Base-by-base conservation (phyloP, 2,329 filamentous ascomycete species). In the Fusarium phyllophilum region DNA sequence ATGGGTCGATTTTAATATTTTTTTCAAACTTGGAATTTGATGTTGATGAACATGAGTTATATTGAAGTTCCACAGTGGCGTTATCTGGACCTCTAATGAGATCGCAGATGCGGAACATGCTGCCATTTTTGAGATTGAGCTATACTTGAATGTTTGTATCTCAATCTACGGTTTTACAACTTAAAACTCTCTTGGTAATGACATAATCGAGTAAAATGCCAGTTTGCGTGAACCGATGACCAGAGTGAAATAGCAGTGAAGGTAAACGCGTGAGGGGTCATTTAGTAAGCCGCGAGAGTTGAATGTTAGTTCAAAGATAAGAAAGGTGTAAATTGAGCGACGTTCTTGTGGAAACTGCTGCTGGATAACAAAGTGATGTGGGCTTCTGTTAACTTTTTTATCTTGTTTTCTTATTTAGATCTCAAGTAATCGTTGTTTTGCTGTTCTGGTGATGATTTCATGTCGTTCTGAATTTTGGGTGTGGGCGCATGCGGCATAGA, bases 231-330 rank as follows among this genome's bases (percentile, higher is more conserved):
- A 4, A 26, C 44, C 24, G 2, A 7, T 46, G 17, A 20, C 24
- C 26, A 3, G 26, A 29, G 18, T 3, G 45, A 29, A 48, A 9
- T 8, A 29, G 26, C 2, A 48, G 0, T 83, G 84, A 22, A 89
- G 96, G 90, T 86, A 94, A 80, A 95, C 92, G 0, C 85, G 91
- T 24, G 94, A 96, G 80, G 94, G 93, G 0, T 97, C 96, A 79
- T 83, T 96, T 82, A 87, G 93, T 78, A 97, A 96, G 85, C 94
- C 94, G n/a, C n/a, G n/a, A n/a, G n/a, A n/a, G n/a, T n/a, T n/a
- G n/a, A n/a, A n/a, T n/a, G n/a, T n/a, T n/a, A n/a, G n/a, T n/a
- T n/a, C n/a, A n/a, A n/a, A n/a, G n/a, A n/a, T n/a, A n/a, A n/a
- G n/a, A n/a, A n/a, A n/a, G n/a, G n/a, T n/a, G n/a, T n/a, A n/a